A percentile compares a stretch with the other conserved stretches of the same genome.
Conservation (phyloP, 768 basidiomycete genomes). For the Piloderma croceum region DNA sequence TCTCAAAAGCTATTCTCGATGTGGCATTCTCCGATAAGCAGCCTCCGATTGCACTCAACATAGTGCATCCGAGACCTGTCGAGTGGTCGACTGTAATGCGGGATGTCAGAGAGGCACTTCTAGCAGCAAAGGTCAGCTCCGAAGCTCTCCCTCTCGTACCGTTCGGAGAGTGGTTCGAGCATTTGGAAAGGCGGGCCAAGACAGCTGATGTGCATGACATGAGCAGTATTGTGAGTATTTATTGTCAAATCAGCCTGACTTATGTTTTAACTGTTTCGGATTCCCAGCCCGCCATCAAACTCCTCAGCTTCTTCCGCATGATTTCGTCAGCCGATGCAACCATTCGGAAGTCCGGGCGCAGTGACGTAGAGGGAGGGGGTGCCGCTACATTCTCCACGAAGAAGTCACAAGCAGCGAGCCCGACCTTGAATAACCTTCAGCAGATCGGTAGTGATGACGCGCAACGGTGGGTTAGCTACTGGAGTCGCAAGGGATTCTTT, state of each 20-base stretch:
- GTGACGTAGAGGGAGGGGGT: constrained; percentile 22
- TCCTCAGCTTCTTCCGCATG: constrained; percentile 28
- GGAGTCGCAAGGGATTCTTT: constrained; percentile 17
- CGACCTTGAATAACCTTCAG: constrained; percentile 26
- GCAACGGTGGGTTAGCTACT: constrained; percentile 34
- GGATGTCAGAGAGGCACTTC: constrained; percentile 16
- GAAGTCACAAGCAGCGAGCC: constrained; percentile 26
- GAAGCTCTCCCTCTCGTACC: constrained; percentile 26
- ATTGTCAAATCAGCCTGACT: neutral
- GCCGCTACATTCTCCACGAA: constrained; percentile 22
- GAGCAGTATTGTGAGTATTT: constrained; percentile 25
- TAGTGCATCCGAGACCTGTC: constrained; percentile 34
- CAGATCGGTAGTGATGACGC: constrained; percentile 23
- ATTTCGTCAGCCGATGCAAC: constrained; percentile 20
- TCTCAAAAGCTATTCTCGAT: constrained; percentile 29
- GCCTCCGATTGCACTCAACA: constrained; percentile 24
- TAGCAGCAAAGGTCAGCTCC: constrained; percentile 5
- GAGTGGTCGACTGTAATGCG: constrained; percentile 28
- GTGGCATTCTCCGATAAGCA: constrained; percentile 15
- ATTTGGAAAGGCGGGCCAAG: constrained; percentile 18
- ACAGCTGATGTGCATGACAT: constrained; percentile 21
- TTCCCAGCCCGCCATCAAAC: constrained; percentile 29
- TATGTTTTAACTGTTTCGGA: neutral
- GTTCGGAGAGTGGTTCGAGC: constrained; percentile 29
- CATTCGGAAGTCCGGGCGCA: constrained; percentile 1